Evolutionary conservation across 73 alveolate species (phyloP).

Genomic region (Uronychia setigera): DNA sequence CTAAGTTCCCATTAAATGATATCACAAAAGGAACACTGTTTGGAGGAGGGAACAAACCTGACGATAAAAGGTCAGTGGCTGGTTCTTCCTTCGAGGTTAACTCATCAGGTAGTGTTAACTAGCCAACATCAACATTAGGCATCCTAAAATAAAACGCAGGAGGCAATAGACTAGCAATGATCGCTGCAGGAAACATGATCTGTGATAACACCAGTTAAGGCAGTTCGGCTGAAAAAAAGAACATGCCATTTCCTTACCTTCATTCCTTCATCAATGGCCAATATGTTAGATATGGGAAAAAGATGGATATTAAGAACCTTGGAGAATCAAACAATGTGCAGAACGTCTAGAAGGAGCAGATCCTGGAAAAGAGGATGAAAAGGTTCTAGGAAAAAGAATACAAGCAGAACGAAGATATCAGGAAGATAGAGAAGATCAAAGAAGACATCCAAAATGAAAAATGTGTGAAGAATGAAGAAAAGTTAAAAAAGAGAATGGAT

Average conservation of each 20-base stretch:
- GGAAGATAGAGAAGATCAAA: not conserved
- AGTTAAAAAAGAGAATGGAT: not conserved
- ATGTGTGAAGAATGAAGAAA: not conserved
- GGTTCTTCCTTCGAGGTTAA: no score
- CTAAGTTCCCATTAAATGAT: not conserved
- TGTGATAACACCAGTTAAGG: no score
- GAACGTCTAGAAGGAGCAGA: not conserved
- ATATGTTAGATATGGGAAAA: not conserved
- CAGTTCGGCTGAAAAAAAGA: not conserved
- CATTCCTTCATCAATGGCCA: not conserved
- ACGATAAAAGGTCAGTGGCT: no score
- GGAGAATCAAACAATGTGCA: not conserved
- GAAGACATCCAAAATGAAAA: not conserved
- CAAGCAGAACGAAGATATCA: not conserved
- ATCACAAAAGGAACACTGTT: no score
- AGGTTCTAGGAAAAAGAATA: not conserved
- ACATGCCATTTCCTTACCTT: not conserved
- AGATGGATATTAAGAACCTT: not conserved
- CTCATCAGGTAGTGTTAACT: no score
- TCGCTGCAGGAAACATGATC: no score
- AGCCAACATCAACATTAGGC: no score
- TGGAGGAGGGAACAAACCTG: no score
- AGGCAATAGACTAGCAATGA: no score
- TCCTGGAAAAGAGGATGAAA: not conserved
- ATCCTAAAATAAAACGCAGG: no score